These are phyloP conservation scores for Penicillium coffeae DNA, from an alignment of 495 filamentous ascomycete genomes.

Conservation along the genomic window DNA sequence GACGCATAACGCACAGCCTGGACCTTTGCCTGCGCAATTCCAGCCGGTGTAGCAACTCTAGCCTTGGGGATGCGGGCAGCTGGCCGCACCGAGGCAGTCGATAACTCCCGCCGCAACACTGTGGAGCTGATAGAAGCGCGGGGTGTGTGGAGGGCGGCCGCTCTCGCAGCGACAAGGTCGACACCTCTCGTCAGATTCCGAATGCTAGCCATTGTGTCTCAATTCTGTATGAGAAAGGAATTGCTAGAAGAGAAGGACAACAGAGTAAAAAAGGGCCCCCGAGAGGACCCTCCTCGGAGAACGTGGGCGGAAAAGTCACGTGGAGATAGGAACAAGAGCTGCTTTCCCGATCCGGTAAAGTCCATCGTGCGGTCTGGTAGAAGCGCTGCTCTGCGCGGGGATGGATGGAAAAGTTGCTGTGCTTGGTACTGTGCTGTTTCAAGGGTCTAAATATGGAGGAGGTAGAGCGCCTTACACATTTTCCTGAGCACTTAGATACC, in stretches of 20 bases:
- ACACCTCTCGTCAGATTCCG: constrained; percentile 31
- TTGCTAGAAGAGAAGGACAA: constrained; percentile 10
- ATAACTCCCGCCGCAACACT: constrained; percentile 33
- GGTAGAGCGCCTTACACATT: no score
- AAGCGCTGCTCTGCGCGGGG: neutral
- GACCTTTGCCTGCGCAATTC: constrained; percentile 14
- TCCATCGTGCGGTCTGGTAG: neutral
- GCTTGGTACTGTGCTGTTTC: no score
- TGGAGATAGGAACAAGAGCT: constrained; percentile 33
- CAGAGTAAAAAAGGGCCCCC: constrained; percentile 10
- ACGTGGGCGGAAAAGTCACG: constrained; percentile 40
- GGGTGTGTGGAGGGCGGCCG: constrained; percentile 22
- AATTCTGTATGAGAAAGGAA: constrained; percentile 16
- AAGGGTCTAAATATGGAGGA: no score
- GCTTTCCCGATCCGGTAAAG: neutral
- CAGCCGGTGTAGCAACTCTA: constrained; percentile 10
- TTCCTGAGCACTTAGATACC: no score
- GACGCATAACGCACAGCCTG: constrained; percentile 52
- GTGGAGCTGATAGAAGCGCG: constrained; percentile 39
- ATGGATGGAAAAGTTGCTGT: no score
- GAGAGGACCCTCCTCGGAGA: constrained; percentile 21
- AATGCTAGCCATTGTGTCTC: constrained; percentile 32
- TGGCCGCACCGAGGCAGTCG: constrained; percentile 30
- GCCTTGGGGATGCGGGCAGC: constrained; percentile 16
- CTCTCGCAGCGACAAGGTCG: constrained; percentile 31